Evolutionary conservation across 2,329 filamentous ascomycete genomes (phyloP).

Genomic region (Fusarium sp.): DNA sequence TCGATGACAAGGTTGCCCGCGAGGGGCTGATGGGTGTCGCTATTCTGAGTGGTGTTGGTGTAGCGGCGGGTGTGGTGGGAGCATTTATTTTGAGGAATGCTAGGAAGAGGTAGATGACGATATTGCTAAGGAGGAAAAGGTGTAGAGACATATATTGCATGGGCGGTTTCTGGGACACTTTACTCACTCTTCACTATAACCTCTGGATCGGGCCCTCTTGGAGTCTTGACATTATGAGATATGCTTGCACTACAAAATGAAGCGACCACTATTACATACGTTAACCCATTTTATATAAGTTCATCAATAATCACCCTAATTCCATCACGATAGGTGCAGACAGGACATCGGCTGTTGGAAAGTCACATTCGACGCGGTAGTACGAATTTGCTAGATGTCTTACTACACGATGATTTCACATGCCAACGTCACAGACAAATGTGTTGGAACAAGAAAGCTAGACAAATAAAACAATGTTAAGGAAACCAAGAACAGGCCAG

Average conservation of each 20-base stretch:
- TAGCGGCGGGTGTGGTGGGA: constrained; percentile 92
- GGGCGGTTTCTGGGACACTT: constrained; percentile 23
- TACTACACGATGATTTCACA: neutral
- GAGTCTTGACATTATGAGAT: constrained; percentile 33
- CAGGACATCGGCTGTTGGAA: neutral
- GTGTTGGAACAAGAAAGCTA: neutral
- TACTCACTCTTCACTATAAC: constrained; percentile 22
- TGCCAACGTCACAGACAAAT: neutral
- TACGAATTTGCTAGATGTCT: neutral
- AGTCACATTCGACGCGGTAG: neutral
- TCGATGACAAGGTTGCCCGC: constrained; percentile 95
- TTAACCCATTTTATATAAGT: constrained; percentile 11
- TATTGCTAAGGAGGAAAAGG: neutral
- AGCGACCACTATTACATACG: constrained; percentile 27
- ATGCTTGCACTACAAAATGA: constrained; percentile 40
- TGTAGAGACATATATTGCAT: constrained; percentile 17
- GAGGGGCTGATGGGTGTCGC: constrained; percentile 95
- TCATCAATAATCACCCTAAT: neutral
- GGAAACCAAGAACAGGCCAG: constrained; percentile 51
- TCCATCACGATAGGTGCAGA: too few species aligned
- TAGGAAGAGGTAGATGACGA: constrained; percentile 60
- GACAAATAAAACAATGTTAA: constrained; percentile 43
- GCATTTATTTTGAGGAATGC: constrained; percentile 84
- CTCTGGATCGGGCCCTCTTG: constrained; percentile 19
- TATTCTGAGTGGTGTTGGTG: constrained; percentile 90